Evolutionary conservation across 371 early-diverging fungal genomes (phyloP), one percentile per base, ranked within the genome.

Genomic region (Smittium mucronatum): DNA sequence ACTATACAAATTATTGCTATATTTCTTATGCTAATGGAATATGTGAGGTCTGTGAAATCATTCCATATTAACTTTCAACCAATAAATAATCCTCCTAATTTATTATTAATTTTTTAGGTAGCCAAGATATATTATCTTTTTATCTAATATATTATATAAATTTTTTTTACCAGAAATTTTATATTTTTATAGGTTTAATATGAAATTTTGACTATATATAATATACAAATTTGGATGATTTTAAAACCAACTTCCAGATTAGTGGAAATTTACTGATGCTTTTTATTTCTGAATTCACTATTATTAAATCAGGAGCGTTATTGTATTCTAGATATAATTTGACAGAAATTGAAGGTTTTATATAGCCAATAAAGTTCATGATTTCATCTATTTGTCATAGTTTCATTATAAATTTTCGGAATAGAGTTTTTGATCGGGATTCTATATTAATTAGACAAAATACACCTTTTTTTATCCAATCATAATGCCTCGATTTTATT

Each of bases 381-480:
- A 11, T 28, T 65, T 65, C n/a, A 26, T 34, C 34, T 65, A 33
- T 34, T 36, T 17, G 65, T 31, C 2, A 34, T 34, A 11, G 34
- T 5, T 5, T 65, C 34, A 65, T n/a, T n/a, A n/a, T 25, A n/a
- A 26, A 26, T 65, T 65, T 65, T n/a, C 5, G 2, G 11, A 65
- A 65, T n/a, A 65, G 15, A 25, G 65, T 34, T 34, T 65, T 65
- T 36, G 36, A 33, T 33, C 34, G 65, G 34, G 34, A 1, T 31
- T 65, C 34, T 32, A 65, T n/a, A 33, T n/a, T n/a, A 15, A 33
- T 2, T 21, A 65, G 34, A 31, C 65, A 26, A n/a, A n/a, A 33
- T 2, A 26, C 65, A 15, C 65, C 65, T 34, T 31, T 65, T 33
- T n/a, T 33, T 33, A 32, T 32, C 34, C 32, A 65, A 25, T 65